Conservation (phyloP, 441 rosid genomes). For the Adansonia grandidieri region DNA sequence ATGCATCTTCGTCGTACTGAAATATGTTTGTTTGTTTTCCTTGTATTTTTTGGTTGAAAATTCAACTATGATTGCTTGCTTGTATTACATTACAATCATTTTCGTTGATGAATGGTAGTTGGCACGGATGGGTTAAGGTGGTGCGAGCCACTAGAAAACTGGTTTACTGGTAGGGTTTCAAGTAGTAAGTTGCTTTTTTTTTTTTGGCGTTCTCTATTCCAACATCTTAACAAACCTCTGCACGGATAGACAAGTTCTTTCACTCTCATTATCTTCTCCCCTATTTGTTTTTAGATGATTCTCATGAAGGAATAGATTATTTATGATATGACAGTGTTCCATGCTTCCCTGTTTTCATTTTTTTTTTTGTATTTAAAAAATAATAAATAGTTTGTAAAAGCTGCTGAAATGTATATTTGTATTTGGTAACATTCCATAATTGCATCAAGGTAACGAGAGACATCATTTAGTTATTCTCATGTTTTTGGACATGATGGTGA, state of each 20-base stretch:
- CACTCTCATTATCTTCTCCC: neutral
- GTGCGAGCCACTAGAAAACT: neutral
- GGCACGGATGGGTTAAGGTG: neutral
- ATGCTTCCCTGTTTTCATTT: no score
- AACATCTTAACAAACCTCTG: neutral
- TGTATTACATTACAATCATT: neutral
- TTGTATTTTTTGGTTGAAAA: neutral
- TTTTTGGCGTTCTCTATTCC: neutral
- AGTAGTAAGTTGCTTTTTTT: neutral
- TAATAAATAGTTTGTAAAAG: no score
- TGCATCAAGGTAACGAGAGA: neutral
- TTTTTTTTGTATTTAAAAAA: no score
- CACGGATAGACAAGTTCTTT: neutral
- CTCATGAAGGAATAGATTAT: neutral
- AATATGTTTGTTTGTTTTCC: neutral
- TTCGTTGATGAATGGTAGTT: neutral
- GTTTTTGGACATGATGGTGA: neutral
- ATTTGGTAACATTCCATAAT: no score
- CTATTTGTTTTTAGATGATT: neutral
- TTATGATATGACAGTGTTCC: neutral
- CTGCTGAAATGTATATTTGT: no score
- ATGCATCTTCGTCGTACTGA: neutral
- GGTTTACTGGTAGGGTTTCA: neutral
- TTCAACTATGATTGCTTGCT: neutral
- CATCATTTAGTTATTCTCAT: neutral